These are phyloP conservation scores for Hypholoma fasciculare DNA, from an alignment of 768 basidiomycete species.

Conservation along the genomic window DNA sequence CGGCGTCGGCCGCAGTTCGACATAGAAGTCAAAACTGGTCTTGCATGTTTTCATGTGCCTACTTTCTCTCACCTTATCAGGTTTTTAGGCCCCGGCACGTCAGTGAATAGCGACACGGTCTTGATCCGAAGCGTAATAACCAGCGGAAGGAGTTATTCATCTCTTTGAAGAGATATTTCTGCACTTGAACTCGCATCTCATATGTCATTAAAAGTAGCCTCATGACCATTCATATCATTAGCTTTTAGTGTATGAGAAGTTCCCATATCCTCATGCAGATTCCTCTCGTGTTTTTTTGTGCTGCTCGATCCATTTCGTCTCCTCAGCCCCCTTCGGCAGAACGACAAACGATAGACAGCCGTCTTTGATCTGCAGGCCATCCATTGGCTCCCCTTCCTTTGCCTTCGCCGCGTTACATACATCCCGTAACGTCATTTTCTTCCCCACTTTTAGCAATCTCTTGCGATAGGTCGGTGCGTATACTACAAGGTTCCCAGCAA, in stretches of 20 bases:
- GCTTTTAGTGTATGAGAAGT: neutral
- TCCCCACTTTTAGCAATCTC: slow-evolving; percentile 87
- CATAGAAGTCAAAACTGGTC: slow-evolving; percentile 1
- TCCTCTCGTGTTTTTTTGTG: slow-evolving; percentile 63
- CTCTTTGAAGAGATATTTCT: neutral
- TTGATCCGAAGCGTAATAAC: neutral
- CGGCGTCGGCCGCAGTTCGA: neutral
- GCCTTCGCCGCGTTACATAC: slow-evolving; percentile 65
- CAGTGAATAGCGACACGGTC: slow-evolving; percentile 5
- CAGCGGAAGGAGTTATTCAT: slow-evolving; percentile 5
- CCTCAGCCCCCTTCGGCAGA: slow-evolving; percentile 72
- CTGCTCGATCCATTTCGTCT: slow-evolving; percentile 85
- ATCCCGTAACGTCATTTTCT: slow-evolving; percentile 83
- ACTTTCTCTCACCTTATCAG: slow-evolving; percentile 19
- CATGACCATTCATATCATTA: slow-evolving; percentile 2
- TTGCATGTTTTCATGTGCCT: slow-evolving; percentile 2
- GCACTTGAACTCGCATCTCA: neutral
- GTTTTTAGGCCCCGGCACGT: slow-evolving; percentile 7
- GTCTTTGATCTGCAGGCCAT: slow-evolving; percentile 85
- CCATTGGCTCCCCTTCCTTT: slow-evolving; percentile 57
- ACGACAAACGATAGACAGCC: slow-evolving; percentile 81
- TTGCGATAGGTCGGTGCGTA: slow-evolving; percentile 81
- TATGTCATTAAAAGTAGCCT: slow-evolving; percentile 4
- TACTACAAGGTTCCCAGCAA: slow-evolving; percentile 61
- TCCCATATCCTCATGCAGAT: slow-evolving; percentile 11